Base-by-base conservation (phyloP, 2,329 filamentous ascomycete genomes). In the Aspergillus sp. region DNA sequence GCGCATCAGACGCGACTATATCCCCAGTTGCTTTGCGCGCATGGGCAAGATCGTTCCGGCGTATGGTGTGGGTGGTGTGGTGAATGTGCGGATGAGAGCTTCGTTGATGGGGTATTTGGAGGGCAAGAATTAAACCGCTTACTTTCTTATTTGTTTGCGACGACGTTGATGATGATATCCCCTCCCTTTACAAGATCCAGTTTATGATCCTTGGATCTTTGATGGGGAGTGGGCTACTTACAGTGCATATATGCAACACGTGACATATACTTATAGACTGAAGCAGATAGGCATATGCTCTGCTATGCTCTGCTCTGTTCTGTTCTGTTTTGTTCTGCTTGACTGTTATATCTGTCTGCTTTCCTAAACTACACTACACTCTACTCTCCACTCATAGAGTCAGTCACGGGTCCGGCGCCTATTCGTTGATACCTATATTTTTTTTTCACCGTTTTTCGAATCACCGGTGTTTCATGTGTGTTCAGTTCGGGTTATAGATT, bases 1-100 rank as follows among this genome's bases (percentile, higher is more conserved):
- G 0, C 83, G 86, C 56, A 86, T 96, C n/a, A 80, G 84, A 59
- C 82, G 85, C 64, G 92, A 96, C 71, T 96, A 92, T 87, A 78
- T 83, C 17, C 83, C 89, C 64, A 94, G 90, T 73, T 86, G 86
- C 30, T 77, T 85, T 59, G 92, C 93, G 25, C 80, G 92, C 57
- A 89, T 96, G 76, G 90, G 90, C 62, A 84, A 93, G 70, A 96
- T 96, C 68, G 84, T 96, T 2, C 92, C 92, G 17, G 92, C 92
- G 0, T 96, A 94, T 80, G 93, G 92, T 2, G 83, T 96, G 11
- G 93, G 92, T 0, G 92, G 92, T 0, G 91, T 96, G 10, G 89
- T 95, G 10, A 96, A 96, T 77, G 83, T 83, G 61, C 88, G 90
- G 70, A 81, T 94, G 48, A 83, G 92, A 67, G 81, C 78, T 70